Base-by-base conservation (phyloP, 805 yeast genomes). In the Candida railenensis region DNA sequence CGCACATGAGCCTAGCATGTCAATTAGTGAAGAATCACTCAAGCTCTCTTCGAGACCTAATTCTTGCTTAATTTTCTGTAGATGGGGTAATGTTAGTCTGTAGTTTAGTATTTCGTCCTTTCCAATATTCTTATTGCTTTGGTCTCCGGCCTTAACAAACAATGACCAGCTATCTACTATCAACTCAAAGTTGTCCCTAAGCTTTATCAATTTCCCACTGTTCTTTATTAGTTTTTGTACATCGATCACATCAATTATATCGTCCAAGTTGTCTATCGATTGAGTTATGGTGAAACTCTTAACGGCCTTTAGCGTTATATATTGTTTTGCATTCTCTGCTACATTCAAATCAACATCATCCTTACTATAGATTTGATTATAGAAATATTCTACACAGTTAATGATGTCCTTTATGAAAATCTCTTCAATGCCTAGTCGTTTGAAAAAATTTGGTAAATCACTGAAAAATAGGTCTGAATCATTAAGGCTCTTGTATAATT, bases 1-100 rank as follows among this genome's bases (percentile, higher is more conserved):
- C 4, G 61, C 41, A 34, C 68, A 57, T 32, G 74, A 66, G 34
- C 74, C 63, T 9, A 72, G 53, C 77, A 72, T 72, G 45, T 72
- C 76, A 4, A 72, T 72, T 32, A 72, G 56, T 4, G 69, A 52
- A 5, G 62, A 43, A 43, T 71, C 75, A 14, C 61, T 51, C 18
- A 71, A 51, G 25, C 47, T 50, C 19, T 54, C 58, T 28, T 67
- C 74, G n/a, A 71, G 52, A 18, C 57, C 58, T 30, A 71, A 53
- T 4, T 44, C 43, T 1, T 50, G 43, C 46, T 72, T 71, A 37
- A 71, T 59, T 4, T 42, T 48, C 41, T 62, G 58, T 38, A 72
- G 51, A 34, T 65, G 69, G 1, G 65, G 61, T 9, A 66, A 48
- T 2, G 63, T 56, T 9, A 68, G 47, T 22, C 59, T 57, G 45